Percentiles rank a stretch among this genome's conserved stretches.
These are phyloP conservation scores for Thalassiosira livingstoniorum DNA, from an alignment of 352 stramenopile species.

Conservation along the genomic window DNA sequence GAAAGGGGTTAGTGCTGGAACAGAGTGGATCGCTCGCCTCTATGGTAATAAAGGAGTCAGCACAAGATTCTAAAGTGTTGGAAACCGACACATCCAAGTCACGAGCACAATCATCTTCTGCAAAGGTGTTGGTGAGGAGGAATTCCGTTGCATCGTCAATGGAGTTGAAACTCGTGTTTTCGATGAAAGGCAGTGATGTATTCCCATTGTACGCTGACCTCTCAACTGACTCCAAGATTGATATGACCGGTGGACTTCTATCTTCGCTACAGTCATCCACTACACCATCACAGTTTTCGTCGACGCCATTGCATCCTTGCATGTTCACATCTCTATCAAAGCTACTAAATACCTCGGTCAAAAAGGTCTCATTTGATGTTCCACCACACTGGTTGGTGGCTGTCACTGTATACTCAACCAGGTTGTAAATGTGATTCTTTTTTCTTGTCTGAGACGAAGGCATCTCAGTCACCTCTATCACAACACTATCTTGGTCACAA, in stretches of 20 bases:
- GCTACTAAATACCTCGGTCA: too few species aligned
- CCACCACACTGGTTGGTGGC: too few species aligned
- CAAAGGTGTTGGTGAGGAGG: neutral
- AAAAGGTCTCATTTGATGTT: too few species aligned
- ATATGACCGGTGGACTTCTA: neutral
- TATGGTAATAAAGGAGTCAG: neutral
- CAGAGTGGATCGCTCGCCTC: neutral
- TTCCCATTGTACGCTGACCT: neutral
- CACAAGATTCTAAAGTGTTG: neutral
- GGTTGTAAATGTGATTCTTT: too few species aligned
- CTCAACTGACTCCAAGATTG: neutral
- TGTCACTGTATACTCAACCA: too few species aligned
- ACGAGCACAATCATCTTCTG: conserved; percentile 9
- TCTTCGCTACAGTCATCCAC: conserved; percentile 17
- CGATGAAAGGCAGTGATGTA: neutral
- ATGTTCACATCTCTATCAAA: neutral
- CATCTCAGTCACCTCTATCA: too few species aligned
- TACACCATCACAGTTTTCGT: conserved; percentile 19
- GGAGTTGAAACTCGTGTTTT: neutral
- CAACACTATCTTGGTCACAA: too few species aligned
- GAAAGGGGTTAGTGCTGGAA: neutral
- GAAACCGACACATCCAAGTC: conserved; percentile 1
- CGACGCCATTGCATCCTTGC: conserved; percentile 12
- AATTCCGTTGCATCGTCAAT: conserved; percentile 4
- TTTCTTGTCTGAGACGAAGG: too few species aligned